A percentile compares a stretch with the other conserved stretches of the same genome.
phyloP scores from a whole-genome alignment of 129 eudicot genomes.

The Chrysanthemum lavandulifolium region DNA sequence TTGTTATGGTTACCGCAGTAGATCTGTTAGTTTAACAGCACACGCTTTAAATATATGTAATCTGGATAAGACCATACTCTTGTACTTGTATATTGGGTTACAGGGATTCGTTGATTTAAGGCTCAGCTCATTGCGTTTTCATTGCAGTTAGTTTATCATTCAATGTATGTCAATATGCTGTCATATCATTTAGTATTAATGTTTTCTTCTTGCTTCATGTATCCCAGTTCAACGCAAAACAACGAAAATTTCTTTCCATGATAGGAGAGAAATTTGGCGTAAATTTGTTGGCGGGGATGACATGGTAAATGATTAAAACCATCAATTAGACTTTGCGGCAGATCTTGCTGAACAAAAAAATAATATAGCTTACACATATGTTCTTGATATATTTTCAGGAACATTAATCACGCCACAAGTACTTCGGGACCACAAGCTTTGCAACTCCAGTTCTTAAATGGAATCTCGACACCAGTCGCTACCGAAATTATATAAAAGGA shows the following conservation, averaged over 20 bases:
- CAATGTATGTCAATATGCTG: not conserved
- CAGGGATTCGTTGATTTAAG: not conserved
- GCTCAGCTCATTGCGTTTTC: not conserved
- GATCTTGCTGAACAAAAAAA: not conserved
- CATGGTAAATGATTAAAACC: slow-evolving; percentile 22
- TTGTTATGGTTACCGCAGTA: no score
- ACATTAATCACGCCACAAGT: slow-evolving; percentile 17
- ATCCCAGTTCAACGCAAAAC: slow-evolving; percentile 20
- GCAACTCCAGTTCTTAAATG: slow-evolving; percentile 48
- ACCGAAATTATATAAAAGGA: slow-evolving; percentile 52
- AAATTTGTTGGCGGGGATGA: slow-evolving; percentile 13
- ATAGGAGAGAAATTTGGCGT: slow-evolving; percentile 19
- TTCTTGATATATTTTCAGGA: slow-evolving; percentile 29
- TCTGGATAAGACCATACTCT: no score
- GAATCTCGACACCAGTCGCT: slow-evolving; percentile 41
- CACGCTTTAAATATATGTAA: no score
- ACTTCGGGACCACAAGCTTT: slow-evolving; percentile 30
- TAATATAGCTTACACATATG: no score
- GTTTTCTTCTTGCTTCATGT: slow-evolving; percentile 16
- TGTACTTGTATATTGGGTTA: no score
- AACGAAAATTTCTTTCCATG: slow-evolving; percentile 14
- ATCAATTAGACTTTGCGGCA: not conserved
- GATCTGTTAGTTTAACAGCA: no score
- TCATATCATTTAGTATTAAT: not conserved
- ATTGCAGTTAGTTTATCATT: slow-evolving; percentile 13